Evolutionary conservation across 2,329 filamentous ascomycete species (phyloP), one percentile per base, ranked within the genome.

Genomic region (Bipolaris victoriae): DNA sequence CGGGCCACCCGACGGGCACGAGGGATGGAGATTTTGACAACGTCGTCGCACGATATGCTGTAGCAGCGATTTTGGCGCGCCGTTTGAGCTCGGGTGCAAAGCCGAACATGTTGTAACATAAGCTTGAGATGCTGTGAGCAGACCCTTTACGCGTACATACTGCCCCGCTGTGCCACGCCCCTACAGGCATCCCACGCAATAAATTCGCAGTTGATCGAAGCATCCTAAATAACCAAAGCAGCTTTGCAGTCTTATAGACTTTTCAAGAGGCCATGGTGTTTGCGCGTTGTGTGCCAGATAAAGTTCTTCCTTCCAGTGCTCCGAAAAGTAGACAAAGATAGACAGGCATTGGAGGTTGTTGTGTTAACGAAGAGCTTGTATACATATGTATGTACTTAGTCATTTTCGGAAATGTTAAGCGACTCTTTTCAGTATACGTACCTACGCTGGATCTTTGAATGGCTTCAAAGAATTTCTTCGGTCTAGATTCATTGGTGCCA

Each of bases 21-120:
- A 57, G 47, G 45, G 39, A 52, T 26, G 24, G 52, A 62, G 66
- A 66, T 68, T 66, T 69, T 70, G 68, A 70, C 65, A 72, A 52
- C 47, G 35, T 55, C 35, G 67, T 69, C 29, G 61, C 52, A 73
- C 69, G 20, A 41, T 37, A 52, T 54, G 51, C 47, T 26, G 57
- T 37, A 49, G 16, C 41, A 11, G 16, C 26, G 20, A 24, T 5
- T 16, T 33, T 15, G 39, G 46, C 33, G 22, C 22, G 24, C 40
- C 15, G 13, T 48, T 54, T 37, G 20, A 45, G 18, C 26, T 47
- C 47, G 22, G 53, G 43, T 50, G 13, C 37, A 46, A 36, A 49
- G 40, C 51, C 40, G 54, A 55, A 16, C n/a, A 51, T 43, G 53
- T 45, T 29, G 45, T 55, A 46, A 16, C 37, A 57, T 51, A 35